phyloP scores from a whole-genome alignment of 257 asterid genomes.

The Forsythia viridissima region DNA sequence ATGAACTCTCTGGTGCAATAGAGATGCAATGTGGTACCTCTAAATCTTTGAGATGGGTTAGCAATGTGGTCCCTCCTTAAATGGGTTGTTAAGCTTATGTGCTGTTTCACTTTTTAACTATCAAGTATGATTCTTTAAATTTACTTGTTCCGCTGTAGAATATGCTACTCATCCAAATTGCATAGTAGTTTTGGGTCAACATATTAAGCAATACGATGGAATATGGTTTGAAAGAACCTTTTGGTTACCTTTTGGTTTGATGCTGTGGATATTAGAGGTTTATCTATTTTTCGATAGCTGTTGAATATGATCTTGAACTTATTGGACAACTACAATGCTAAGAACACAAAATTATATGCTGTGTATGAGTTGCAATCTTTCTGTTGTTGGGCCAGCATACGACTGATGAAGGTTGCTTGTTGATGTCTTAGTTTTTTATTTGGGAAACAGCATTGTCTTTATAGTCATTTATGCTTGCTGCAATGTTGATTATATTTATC shows the following conservation, averaged over 20 bases:
- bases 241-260: constrained; percentile 6
- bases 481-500: constrained; percentile 10
- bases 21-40: constrained; percentile 1
- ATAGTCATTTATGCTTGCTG: constrained; percentile 9
- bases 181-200: neutral
- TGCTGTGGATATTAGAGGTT: neutral
- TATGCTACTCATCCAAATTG: neutral
- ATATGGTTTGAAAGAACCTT: constrained; percentile 14
- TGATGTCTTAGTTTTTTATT: neutral
- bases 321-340: neutral
- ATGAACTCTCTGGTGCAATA: neutral
- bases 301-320: constrained; percentile 16
- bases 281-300: neutral
- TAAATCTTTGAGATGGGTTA: constrained; percentile 8
- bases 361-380: constrained; percentile 1
- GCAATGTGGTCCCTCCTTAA: constrained; percentile 1
- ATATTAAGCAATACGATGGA: constrained; percentile 6
- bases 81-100: constrained; percentile 5
- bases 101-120: constrained; percentile 6
- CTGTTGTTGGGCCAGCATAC: constrained; percentile 1
- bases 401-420: neutral
- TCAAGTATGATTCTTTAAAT: constrained; percentile 1
- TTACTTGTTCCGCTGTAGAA: neutral
- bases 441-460: neutral
- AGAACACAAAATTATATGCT: neutral